Conservation (phyloP, 2,329 filamentous ascomycete species). For the Venturia effusa region DNA sequence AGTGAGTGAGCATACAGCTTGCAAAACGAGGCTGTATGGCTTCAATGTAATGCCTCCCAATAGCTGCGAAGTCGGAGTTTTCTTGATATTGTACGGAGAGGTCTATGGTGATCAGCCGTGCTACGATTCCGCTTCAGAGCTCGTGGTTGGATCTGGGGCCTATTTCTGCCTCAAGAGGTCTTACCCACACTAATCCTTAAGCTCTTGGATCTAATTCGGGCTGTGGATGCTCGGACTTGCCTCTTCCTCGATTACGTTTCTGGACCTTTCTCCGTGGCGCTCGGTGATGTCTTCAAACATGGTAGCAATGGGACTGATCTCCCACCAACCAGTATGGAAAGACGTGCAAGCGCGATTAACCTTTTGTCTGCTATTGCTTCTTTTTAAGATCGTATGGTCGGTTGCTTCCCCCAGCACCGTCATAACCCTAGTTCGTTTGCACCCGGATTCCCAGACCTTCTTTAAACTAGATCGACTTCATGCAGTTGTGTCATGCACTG, state of each 20-base stretch:
- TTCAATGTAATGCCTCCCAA: background rate
- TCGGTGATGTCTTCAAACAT: background rate
- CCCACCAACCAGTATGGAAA: background rate
- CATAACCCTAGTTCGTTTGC: background rate
- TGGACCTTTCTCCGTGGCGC: background rate
- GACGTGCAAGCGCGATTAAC: background rate
- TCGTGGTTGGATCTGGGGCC: background rate
- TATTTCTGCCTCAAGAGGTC: background rate
- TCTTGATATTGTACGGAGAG: background rate
- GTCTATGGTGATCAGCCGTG: background rate
- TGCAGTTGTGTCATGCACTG: background rate
- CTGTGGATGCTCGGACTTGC: background rate
- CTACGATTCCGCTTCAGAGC: background rate
- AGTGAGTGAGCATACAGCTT: background rate
- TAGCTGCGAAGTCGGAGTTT: background rate
- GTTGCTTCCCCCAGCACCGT: background rate
- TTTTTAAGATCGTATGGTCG: background rate
- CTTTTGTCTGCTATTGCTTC: background rate
- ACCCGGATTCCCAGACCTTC: background rate
- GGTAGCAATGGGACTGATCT: background rate
- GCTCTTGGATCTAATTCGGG: background rate
- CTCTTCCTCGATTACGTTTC: background rate
- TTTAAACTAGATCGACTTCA: too few relatives aligned
- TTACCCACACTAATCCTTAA: background rate
- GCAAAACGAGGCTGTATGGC: background rate